Evolutionary conservation across 139 green algal species (phyloP).

Genomic region (Microglena sp.): DNA sequence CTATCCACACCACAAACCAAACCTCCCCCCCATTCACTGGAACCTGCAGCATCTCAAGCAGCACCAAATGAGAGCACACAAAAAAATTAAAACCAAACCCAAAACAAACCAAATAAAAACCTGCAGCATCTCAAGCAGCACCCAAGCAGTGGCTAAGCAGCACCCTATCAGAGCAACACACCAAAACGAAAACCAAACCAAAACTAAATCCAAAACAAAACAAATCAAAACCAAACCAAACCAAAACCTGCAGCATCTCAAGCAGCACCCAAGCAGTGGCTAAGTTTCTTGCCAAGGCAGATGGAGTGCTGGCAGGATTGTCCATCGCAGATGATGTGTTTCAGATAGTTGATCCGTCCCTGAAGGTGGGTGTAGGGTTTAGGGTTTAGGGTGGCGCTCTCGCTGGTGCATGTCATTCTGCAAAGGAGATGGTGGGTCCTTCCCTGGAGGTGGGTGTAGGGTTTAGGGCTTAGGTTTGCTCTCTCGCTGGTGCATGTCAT

Average conservation of each 20-base stretch:
- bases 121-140: neutral
- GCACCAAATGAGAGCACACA: conserved; percentile 50
- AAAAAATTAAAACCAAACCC: no score
- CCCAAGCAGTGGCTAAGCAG: neutral
- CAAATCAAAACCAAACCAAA: neutral
- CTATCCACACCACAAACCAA: no score
- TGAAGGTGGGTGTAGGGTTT: no score
- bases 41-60: conserved; percentile 56
- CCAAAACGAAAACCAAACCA: neutral
- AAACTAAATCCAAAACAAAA: neutral
- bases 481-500: neutral
- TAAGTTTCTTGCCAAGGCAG: conserved; percentile 85
- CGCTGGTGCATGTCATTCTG: no score
- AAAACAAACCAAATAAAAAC: neutral
- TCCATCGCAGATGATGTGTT: conserved; percentile 78
- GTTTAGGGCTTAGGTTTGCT: neutral
- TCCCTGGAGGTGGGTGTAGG: no score
- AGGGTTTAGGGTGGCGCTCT: no score
- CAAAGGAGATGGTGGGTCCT: no score
- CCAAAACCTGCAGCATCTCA: conserved; percentile 53
- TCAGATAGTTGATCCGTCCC: conserved; percentile 57
- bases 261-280: conserved; percentile 51
- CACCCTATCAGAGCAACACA: neutral
- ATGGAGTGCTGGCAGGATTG: conserved; percentile 80
- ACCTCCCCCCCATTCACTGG: no score